Percentiles rank a stretch among this genome's conserved stretches.
Conservation (phyloP, 2,329 filamentous ascomycete species). For the Chrysosporium keratinophilum region DNA sequence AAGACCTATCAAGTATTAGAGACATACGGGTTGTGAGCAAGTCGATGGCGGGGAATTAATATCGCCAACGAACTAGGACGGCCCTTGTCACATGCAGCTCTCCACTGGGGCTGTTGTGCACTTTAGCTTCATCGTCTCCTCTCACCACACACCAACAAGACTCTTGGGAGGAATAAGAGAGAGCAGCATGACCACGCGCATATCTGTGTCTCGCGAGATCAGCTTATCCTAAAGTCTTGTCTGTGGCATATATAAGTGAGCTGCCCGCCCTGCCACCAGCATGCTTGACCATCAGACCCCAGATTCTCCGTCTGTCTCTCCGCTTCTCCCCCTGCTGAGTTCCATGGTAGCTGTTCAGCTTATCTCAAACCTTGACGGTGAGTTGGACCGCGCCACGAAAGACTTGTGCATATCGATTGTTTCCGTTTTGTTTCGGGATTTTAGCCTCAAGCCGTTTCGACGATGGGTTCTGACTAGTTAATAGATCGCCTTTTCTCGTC, state of each 20-base stretch:
- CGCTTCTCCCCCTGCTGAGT: no score
- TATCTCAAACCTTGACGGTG: not conserved
- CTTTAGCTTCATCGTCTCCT: not conserved
- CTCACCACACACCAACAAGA: not conserved
- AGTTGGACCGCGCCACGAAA: not conserved
- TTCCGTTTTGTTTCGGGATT: not conserved
- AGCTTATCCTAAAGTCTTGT: not conserved
- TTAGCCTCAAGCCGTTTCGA: not conserved
- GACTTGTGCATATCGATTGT: not conserved
- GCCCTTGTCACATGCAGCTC: not conserved
- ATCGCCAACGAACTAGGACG: not conserved
- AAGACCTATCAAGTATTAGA: not conserved
- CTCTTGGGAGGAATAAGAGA: not conserved
- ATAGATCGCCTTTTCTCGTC: not conserved
- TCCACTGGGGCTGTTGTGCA: not conserved
- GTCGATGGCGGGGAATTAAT: not conserved
- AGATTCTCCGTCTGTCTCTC: not conserved
- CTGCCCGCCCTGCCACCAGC: not conserved
- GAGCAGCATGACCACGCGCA: not conserved
- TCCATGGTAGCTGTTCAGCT: no score
- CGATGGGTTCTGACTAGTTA: not conserved
- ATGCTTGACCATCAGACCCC: not conserved
- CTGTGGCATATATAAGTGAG: not conserved
- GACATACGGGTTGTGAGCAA: no score
- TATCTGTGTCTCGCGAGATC: no score